Base-by-base conservation (phyloP, 495 filamentous ascomycete species). In the Penicillium subrubescens region DNA sequence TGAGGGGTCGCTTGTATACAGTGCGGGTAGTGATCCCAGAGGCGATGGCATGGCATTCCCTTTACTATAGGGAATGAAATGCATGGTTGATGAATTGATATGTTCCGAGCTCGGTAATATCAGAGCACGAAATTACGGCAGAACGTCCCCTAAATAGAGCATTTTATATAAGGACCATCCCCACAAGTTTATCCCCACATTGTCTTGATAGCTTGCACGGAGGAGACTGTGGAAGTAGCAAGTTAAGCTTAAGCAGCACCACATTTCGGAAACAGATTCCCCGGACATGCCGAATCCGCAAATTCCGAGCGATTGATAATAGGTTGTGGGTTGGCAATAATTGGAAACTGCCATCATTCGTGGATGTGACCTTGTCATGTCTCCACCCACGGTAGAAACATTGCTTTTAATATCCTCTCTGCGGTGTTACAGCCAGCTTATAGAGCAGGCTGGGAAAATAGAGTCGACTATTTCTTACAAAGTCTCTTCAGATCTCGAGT, bases 1-100 rank as follows among this genome's bases (percentile, higher is more conserved):
- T 59, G 88, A 92, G 27, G 88, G 87, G 35, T 74, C 79, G 52
- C 77, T 84, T 51, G 86, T 98, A 12, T 97, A 88, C 81, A 92
- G 88, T 67, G 94, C 87, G 2, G 95, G 92, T 21, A 97, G 92
- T 77, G 95, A 98, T 84, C 82, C 83, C 55, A 84, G 96, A 57
- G 95, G 93, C 2, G 95, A 99, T 82, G 94, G 95, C 34, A 88
- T 84, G 63, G 93, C 92, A 12, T 84, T 88, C 71, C 92, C 92
- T 39, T 44, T 77, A 29, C 35, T 77, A 10, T 77, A 65, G 59
- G 39, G 1, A 0, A 43, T 12, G 31, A 8, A 23, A 46, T 19
- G 23, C 1, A 51, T 51, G 46, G 7, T 55, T 50, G 5, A 33
- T 37, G 19, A 15, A 46, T 17, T 43, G 3, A n/a, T 17, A n/a